phyloP scores from a whole-genome alignment of 345 rosid species.

The Acer negundo region DNA sequence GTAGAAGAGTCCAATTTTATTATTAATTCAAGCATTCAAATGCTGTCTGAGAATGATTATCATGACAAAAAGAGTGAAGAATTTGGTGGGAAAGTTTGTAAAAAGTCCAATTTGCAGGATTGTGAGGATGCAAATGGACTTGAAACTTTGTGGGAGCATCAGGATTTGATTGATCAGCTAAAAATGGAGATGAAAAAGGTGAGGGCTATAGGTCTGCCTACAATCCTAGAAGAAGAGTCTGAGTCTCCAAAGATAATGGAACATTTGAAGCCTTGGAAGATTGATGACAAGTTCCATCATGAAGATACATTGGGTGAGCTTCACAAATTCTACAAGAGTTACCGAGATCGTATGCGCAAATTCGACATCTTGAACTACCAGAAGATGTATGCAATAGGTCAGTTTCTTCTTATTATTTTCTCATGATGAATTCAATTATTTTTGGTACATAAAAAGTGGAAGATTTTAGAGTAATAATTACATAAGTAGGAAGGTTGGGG shows the following conservation, averaged over 20 bases:
- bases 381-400: conserved; percentile 89
- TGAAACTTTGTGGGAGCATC: conserved; percentile 91
- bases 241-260: conserved; percentile 75
- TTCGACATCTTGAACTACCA: conserved; percentile 91
- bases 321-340: conserved; percentile 84
- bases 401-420: conserved; percentile 25
- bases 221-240: conserved; percentile 77
- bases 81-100: conserved; percentile 15
- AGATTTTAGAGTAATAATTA: conserved; percentile 22
- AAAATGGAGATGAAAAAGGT: conserved; percentile 88
- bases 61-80: conserved; percentile 21
- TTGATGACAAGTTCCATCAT: conserved; percentile 65
- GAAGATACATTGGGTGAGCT: conserved; percentile 73
- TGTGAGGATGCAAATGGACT: conserved; percentile 49
- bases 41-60: conserved; percentile 3
- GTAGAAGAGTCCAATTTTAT: conserved; percentile 29
- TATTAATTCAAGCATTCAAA: not conserved
- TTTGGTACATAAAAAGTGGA: conserved; percentile 18
- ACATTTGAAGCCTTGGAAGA: conserved; percentile 92
- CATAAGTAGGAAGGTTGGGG: no score
- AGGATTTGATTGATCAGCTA: conserved; percentile 87
- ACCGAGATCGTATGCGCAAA: conserved; percentile 86
- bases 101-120: conserved; percentile 26
- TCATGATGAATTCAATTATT: conserved; percentile 22
- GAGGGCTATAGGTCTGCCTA: conserved; percentile 77